Conservation (phyloP, 2,329 filamentous ascomycete species). For the Tympanopsis confertula region DNA sequence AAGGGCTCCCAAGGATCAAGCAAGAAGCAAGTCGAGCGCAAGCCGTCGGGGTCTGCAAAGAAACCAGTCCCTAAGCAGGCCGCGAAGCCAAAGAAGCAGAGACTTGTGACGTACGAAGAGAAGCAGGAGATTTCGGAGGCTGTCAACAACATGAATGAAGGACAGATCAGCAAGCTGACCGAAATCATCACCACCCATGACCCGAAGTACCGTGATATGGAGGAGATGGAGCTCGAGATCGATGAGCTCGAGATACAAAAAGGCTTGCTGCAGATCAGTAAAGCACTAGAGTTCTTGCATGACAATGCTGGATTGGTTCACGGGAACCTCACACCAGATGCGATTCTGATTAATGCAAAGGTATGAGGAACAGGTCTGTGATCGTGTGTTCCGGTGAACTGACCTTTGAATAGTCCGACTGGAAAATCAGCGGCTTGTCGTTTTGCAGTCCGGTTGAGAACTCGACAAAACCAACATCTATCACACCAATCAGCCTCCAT, state of each 20-base stretch:
- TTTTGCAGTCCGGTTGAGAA: not conserved
- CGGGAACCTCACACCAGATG: constrained; percentile 86
- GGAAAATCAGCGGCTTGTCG: not conserved
- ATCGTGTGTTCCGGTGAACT: constrained; percentile 9
- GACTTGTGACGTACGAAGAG: constrained; percentile 63
- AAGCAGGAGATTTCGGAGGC: constrained; percentile 85
- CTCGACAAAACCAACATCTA: not conserved
- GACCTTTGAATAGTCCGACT: constrained; percentile 32
- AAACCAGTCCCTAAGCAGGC: too few relatives aligned
- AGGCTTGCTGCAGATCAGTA: constrained; percentile 81
- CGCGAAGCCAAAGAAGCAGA: constrained; percentile 29
- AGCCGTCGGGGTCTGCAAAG: too few relatives aligned
- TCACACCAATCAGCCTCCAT: not conserved
- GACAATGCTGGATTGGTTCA: constrained; percentile 91
- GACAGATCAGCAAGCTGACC: too few relatives aligned
- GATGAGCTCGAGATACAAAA: constrained; percentile 98
- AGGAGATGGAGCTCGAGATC: constrained; percentile 69
- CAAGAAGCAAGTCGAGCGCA: too few relatives aligned
- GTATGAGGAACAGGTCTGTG: constrained; percentile 18
- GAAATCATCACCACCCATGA: too few relatives aligned
- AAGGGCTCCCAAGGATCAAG: too few relatives aligned
- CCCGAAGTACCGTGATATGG: too few relatives aligned
- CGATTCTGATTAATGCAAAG: constrained; percentile 91
- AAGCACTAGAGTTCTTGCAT: constrained; percentile 88
- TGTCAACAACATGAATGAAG: constrained; percentile 68